Evolutionary conservation across 148 eudicot species (phyloP), one percentile per base, ranked within the genome.

Genomic region (Simmondsia chinensis): DNA sequence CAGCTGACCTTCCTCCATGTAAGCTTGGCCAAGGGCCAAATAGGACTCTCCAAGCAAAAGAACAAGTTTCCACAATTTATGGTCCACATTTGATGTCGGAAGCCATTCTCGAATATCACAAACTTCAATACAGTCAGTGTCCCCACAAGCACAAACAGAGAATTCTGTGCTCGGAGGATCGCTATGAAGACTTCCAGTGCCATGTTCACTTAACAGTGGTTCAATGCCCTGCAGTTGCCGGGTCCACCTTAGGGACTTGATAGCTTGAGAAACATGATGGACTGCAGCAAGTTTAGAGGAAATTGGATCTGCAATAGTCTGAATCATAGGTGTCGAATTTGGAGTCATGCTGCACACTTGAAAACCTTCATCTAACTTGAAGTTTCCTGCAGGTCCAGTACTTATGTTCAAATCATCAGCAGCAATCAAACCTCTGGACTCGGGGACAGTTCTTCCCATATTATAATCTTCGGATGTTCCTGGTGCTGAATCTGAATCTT

Each of bases 181-280:
- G 29, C 29, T 27, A 24, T 64, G 64, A 20, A 43, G 56, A 24
- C 56, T 36, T 48, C 41, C 64, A 24, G 40, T 30, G 15, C 23
- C 68, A 32, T 49, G 41, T 46, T 62, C 21, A 16, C 45, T 61
- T 47, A 58, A 32, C 36, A 62, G 77, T 22, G 59, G 26, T 46
- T 62, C 70, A 33, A 42, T 53, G 52, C 48, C 65, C 52, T 82
- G 81, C 32, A 65, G 68, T 52, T 84, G 77, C 9, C 99, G 84
- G 50, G 65, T 85, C 94, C 94, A 85, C 64, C 95, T 74, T 47
- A 91, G 64, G 26, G 87, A 79, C 76, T 91, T 91, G 33, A 91
- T 91, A 55, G 99, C 99, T 61, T 79, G 99, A 58, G 95, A 85
- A 59, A 91, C 82, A 63, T 91, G 99, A 69, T 91, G 95, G 37